These are phyloP conservation scores for Allium sativum DNA, from an alignment of 106 monocot genomes.

Conservation along the genomic window DNA sequence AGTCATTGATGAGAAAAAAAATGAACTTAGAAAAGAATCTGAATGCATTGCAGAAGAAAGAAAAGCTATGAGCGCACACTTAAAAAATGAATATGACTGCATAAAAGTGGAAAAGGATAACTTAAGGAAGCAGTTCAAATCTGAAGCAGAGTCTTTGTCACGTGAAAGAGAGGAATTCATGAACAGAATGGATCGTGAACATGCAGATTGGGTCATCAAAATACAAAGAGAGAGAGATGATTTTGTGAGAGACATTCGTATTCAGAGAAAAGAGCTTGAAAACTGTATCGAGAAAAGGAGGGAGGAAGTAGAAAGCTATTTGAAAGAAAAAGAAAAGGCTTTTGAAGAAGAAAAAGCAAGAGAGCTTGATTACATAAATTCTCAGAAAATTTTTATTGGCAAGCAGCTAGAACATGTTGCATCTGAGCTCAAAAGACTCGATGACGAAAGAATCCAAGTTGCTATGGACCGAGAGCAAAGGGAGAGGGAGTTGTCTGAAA, in stretches of 20 bases:
- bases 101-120: conserved; percentile 77
- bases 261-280: conserved; percentile 67
- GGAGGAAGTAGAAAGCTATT: conserved; percentile 58
- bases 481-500: conserved; percentile 76
- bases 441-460: conserved; percentile 62
- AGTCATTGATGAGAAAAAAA: conserved; percentile 77
- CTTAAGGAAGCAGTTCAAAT: conserved; percentile 47
- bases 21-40: conserved; percentile 52
- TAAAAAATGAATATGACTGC: conserved; percentile 66
- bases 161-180: conserved; percentile 65
- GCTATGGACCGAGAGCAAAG: conserved; percentile 49
- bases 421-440: conserved; percentile 45
- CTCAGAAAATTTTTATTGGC: conserved; percentile 50
- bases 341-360: conserved; percentile 52
- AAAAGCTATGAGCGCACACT: conserved; percentile 30
- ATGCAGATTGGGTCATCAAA: conserved; percentile 55
- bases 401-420: conserved; percentile 52
- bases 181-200: conserved; percentile 55
- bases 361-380: conserved; percentile 47
- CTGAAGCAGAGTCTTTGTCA: conserved; percentile 43
- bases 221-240: conserved; percentile 76
- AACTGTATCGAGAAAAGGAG: conserved; percentile 36
- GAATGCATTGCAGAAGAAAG: conserved; percentile 50
- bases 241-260: conserved; percentile 48
- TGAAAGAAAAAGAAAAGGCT: conserved; percentile 59